phyloP scores from a whole-genome alignment of 306 rosid genomes.

The Myrica gale region DNA sequence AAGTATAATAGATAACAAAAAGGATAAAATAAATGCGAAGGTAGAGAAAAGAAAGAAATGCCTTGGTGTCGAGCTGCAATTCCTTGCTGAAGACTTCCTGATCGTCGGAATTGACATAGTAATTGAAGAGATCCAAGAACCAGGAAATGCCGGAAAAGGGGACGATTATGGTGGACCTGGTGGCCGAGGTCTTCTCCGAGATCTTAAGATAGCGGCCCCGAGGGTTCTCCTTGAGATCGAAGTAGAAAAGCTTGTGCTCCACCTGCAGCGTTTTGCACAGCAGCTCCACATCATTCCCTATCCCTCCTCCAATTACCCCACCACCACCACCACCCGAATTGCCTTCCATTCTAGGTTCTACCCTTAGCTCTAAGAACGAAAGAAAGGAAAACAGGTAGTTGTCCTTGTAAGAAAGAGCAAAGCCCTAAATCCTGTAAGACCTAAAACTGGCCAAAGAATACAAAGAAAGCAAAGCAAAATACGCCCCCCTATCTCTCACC shows the following conservation, averaged over 20 bases:
- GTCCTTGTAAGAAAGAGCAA: background rate
- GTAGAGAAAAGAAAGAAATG: constrained; percentile 5
- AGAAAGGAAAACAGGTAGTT: background rate
- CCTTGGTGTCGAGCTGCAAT: constrained; percentile 97
- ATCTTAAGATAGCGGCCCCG: constrained; percentile 96
- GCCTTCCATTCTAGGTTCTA: constrained; percentile 59
- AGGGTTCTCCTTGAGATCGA: constrained; percentile 99
- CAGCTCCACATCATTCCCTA: constrained; percentile 79
- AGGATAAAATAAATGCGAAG: background rate
- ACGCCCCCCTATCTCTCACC: background rate
- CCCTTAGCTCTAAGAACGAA: background rate
- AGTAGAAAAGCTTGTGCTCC: constrained; percentile 97
- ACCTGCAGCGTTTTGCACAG: constrained; percentile 96
- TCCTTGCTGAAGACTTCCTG: constrained; percentile 96
- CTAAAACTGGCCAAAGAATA: background rate
- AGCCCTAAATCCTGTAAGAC: background rate
- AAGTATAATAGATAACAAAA: constrained; percentile 4
- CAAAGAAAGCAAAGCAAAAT: background rate
- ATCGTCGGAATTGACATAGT: constrained; percentile 87
- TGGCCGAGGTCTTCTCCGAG: constrained; percentile 96
- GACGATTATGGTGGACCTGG: constrained; percentile 97
- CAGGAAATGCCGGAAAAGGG: constrained; percentile 96
- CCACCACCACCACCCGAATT: constrained; percentile 49
- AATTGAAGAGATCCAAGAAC: constrained; percentile 98
- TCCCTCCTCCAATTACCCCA: constrained; percentile 34